Evolutionary conservation across 805 yeast genomes (phyloP), one percentile per base, ranked within the genome.

Genomic region (Sporopachydermia lactativora): DNA sequence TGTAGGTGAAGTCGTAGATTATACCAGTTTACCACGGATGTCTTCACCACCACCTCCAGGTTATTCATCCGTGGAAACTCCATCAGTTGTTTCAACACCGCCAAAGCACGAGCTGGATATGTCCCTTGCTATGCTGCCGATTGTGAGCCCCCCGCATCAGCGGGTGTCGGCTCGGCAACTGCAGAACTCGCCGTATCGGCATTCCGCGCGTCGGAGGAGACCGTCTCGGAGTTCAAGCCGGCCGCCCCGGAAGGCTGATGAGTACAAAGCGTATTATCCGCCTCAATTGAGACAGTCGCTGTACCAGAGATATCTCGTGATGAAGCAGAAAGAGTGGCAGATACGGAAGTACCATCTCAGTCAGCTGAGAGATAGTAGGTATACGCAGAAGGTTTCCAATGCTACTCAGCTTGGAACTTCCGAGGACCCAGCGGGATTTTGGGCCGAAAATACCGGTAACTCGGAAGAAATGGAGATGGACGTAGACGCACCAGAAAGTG

Each of bases 321-420:
- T 24, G 31, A 24, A 24, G n/a, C 31, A 24, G n/a, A 24, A 24
- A 24, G 31, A 24, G 8, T 24, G 31, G n/a, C 31, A 24, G 31
- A 24, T 24, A n/a, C 8, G 31, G n/a, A 24, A 24, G n/a, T 24
- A 24, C 31, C 8, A n/a, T 8, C n/a, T 24, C 13, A 24, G n/a
- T 24, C 31, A 24, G n/a, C n/a, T 24, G 31, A 24, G n/a, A 24
- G 31, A 24, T 24, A 8, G n/a, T 8, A 24, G n/a, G n/a, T 24
- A 24, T 24, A 8, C 8, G n/a, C 31, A 24, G 31, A 24, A 24
- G 31, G 13, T 24, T n/a, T n/a, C n/a, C n/a, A n/a, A n/a, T n/a
- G n/a, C n/a, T n/a, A n/a, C n/a, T n/a, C n/a, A n/a, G n/a, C n/a
- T n/a, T n/a, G n/a, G n/a, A n/a, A n/a, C n/a, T n/a, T n/a, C n/a